phyloP scores from a whole-genome alignment of 345 rosid genomes.

The Eutrema yunnanense region DNA sequence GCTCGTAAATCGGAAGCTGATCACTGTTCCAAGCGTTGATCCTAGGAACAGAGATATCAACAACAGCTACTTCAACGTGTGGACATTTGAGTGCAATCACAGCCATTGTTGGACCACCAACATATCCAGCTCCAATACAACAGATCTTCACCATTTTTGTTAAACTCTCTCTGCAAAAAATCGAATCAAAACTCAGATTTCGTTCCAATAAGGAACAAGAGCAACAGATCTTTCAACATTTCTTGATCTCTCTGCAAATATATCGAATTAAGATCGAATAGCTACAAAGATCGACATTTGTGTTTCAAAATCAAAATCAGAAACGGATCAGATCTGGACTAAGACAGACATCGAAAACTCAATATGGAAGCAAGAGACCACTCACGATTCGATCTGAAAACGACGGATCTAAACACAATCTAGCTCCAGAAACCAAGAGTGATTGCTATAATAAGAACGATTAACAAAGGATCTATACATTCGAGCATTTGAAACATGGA shows the following conservation, averaged over 20 bases:
- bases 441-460: not conserved
- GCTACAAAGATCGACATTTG: not conserved
- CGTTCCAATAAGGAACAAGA: not conserved
- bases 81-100: constrained; percentile 90
- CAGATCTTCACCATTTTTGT: constrained; percentile 92
- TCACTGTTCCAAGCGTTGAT: constrained; percentile 91
- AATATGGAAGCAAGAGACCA: not conserved
- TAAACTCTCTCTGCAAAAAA: not conserved
- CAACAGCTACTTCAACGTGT: constrained; percentile 74
- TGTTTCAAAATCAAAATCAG: not conserved
- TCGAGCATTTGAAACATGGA: not conserved
- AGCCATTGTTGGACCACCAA: constrained; percentile 97
- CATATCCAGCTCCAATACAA: constrained; percentile 97
- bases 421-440: not conserved
- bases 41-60: constrained; percentile 72
- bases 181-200: not conserved
- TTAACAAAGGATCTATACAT: constrained; percentile 5
- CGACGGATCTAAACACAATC: constrained; percentile 9
- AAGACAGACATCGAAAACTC: not conserved
- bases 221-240: not conserved
- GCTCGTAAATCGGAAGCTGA: constrained; percentile 89
- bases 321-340: constrained; percentile 19
- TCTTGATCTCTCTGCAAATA: not conserved
- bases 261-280: not conserved
- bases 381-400: not conserved